phyloP scores from a whole-genome alignment of 331 rosid species.

The Phaseolus coccineus region DNA sequence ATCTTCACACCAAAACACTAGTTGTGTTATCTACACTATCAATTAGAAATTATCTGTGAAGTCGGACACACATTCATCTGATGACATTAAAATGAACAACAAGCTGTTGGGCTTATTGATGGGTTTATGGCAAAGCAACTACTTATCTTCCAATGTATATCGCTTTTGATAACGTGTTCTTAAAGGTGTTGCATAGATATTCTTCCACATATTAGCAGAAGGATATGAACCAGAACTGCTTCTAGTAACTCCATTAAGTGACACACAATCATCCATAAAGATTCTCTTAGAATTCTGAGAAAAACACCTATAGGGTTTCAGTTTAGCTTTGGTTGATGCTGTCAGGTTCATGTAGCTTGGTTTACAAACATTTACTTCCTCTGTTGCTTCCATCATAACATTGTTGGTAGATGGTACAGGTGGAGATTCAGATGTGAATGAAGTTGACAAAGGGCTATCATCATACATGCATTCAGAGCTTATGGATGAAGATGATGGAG shows the following conservation, averaged over 20 bases:
- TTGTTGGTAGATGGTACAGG: constrained; percentile 42
- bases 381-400: constrained; percentile 41
- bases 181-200: constrained; percentile 54
- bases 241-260: constrained; percentile 58
- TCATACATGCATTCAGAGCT: constrained; percentile 72
- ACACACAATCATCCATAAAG: constrained; percentile 56
- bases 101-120: constrained; percentile 62
- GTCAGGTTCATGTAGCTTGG: constrained; percentile 74
- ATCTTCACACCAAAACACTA: constrained; percentile 25
- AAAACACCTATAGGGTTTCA: constrained; percentile 50
- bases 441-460: constrained; percentile 60
- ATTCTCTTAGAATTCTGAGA: constrained; percentile 52
- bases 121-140: constrained; percentile 19
- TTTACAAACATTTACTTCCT: constrained; percentile 42
- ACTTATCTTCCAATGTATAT: constrained; percentile 41
- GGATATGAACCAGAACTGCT: constrained; percentile 60
- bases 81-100: constrained; percentile 49
- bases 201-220: constrained; percentile 60
- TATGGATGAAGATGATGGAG: constrained; percentile 64
- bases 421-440: constrained; percentile 60
- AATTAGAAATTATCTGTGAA: constrained; percentile 28
- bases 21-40: constrained; percentile 35
- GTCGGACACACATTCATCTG: constrained; percentile 14
- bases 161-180: constrained; percentile 46
- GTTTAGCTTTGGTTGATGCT: constrained; percentile 66